Base-by-base conservation (phyloP, 1,139 yeast genomes). In the Hyphopichia pseudoburtonii region DNA sequence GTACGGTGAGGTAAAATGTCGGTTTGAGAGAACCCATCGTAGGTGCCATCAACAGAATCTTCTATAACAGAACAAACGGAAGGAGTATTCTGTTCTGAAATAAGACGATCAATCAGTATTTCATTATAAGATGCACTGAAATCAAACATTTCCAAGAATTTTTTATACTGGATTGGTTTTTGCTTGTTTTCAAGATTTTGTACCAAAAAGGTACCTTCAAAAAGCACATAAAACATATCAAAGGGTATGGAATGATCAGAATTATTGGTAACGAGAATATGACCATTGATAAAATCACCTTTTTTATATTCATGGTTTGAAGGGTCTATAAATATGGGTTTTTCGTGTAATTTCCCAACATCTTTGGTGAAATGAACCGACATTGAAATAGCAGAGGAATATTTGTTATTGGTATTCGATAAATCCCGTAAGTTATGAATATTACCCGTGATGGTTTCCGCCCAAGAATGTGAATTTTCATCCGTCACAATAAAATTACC, bases 81-180 rank as follows among this genome's bases (percentile, higher is more conserved):
- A 3, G 58, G 49, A n/a, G 43, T 35, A 7, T 31, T 30, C 12
- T 40, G 44, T 16, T 65, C 73, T 2, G 64, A 52, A 3, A 60
- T 42, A 17, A 69, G 50, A n/a, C 74, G 44, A 44, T 60, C 57
- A 24, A 70, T 56, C 29, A 54, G 46, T 1, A 57, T 63, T 25
- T 51, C 53, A 41, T 62, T 61, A 62, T 64, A 69, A 27, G 70
- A 61, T 2, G 72, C 75, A 30, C 58, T 54, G 40, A 69, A 68
- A 45, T 70, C 76, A 47, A 64, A 67, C 75, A 70, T 70, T 41
- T 70, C 71, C 43, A 70, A 50, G 38, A 64, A 64, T 36, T 57
- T 61, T 29, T 50, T 52, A 26, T 50, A 35, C 18, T 43, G 44
- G 3, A 50, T 44, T 11, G 54, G 60, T 11, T 38, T 43, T 10